Percentiles rank a stretch among this genome's conserved stretches.
Conservation (phyloP, 306 rosid species). For the Arachis hypogaea region DNA sequence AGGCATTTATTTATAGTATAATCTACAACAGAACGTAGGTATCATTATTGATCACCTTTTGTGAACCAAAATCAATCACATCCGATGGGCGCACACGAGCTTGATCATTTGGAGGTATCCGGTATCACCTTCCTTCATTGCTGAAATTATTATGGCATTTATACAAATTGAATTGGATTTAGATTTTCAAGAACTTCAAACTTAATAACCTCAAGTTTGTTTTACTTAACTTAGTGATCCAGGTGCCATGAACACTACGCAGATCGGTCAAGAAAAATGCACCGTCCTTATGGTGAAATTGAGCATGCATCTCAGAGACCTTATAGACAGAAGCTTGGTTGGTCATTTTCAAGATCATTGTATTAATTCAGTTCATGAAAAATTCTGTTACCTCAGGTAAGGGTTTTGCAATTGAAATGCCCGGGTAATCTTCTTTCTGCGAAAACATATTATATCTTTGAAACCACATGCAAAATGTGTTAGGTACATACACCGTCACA, state of each 20-base stretch:
- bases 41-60: conserved; percentile 53
- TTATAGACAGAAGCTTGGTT: conserved; percentile 37
- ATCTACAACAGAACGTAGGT: too few species aligned
- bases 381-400: conserved; percentile 61
- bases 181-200: not conserved
- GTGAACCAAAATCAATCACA: conserved; percentile 75
- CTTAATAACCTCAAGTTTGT: not conserved
- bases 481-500: not conserved
- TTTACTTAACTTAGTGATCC: conserved; percentile 79
- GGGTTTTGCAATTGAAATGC: conserved; percentile 55
- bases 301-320: conserved; percentile 83
- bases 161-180: not conserved
- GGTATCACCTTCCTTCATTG: conserved; percentile 68
- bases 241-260: conserved; percentile 72
- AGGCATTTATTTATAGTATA: not conserved
- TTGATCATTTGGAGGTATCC: conserved; percentile 61
- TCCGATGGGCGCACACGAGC: conserved; percentile 71
- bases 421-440: conserved; percentile 44
- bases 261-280: conserved; percentile 84
- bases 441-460: conserved; percentile 23
- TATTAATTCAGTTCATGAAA: conserved; percentile 10
- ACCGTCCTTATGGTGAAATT: conserved; percentile 66
- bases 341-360: conserved; percentile 19
- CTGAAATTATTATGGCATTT: conserved; percentile 46
- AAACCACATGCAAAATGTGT: conserved; percentile 6